Evolutionary conservation across 805 yeast species (phyloP).

Genomic region (Ogataea neopini): DNA sequence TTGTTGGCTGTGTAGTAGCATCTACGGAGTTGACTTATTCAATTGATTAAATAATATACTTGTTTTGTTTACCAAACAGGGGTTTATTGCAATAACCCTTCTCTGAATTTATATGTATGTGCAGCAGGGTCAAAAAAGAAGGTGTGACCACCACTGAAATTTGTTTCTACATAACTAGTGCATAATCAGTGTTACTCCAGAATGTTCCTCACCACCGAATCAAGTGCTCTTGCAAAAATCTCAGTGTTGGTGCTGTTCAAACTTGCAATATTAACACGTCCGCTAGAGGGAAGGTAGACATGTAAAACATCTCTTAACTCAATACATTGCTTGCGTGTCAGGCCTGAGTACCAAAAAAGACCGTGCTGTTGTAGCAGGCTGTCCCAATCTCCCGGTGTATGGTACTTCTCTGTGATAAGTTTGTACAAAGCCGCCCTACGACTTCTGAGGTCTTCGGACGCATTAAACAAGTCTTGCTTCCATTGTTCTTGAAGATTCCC

Average conservation of each 20-base stretch:
- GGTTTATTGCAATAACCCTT: too few species aligned
- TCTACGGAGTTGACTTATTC: too few species aligned
- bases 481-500: constrained; percentile 33
- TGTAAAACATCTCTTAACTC: constrained; percentile 38
- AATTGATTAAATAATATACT: too few species aligned
- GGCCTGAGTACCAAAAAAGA: constrained; percentile 46
- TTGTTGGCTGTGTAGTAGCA: too few species aligned
- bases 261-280: constrained; percentile 49
- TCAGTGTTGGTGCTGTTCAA: constrained; percentile 42
- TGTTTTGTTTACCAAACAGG: too few species aligned
- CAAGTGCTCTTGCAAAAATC: constrained; percentile 39
- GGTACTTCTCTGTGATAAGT: constrained; percentile 33
- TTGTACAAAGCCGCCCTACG: constrained; percentile 35
- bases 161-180: too few species aligned
- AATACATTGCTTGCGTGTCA: constrained; percentile 37
- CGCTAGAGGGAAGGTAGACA: constrained; percentile 40
- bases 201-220: constrained; percentile 18
- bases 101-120: too few species aligned
- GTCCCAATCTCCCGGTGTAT: constrained; percentile 47
- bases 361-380: constrained; percentile 40
- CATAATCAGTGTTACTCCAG: too few species aligned
- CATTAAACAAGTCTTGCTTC: constrained; percentile 38
- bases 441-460: constrained; percentile 35
- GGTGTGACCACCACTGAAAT: too few species aligned
- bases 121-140: too few species aligned